Evolutionary conservation across 139 green algal species (phyloP).

Genomic region (Deuterostichococcus epilithicus): DNA sequence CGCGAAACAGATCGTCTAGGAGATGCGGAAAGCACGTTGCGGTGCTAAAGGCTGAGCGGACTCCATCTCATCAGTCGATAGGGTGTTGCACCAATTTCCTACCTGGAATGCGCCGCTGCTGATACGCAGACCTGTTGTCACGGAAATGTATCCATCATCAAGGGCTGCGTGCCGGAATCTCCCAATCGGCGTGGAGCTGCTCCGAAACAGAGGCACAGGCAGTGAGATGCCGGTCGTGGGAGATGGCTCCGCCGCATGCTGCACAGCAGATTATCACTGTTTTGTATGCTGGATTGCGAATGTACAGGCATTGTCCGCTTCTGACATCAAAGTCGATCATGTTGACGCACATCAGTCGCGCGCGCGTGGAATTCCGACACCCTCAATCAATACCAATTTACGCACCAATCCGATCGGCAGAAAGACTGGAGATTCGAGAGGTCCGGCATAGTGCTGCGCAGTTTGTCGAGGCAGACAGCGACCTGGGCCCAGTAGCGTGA

Average conservation of each 20-base stretch:
- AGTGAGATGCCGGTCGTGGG: conserved; percentile 48
- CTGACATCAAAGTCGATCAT: too few species aligned
- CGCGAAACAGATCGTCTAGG: too few species aligned
- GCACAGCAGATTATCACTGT: too few species aligned
- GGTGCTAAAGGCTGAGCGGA: too few species aligned
- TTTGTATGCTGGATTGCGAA: too few species aligned
- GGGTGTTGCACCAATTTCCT: too few species aligned
- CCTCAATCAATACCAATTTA: neutral
- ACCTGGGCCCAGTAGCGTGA: neutral
- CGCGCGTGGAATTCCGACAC: neutral
- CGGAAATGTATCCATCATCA: neutral
- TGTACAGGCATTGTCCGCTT: too few species aligned
- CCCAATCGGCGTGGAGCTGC: neutral
- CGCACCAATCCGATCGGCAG: conserved; percentile 4
- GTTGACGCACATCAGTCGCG: too few species aligned
- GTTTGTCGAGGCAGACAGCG: neutral
- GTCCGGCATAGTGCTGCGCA: neutral
- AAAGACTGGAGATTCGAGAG: conserved; percentile 7
- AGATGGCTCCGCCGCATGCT: conserved; percentile 31
- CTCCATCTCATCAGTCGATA: too few species aligned
- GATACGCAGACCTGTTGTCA: neutral
- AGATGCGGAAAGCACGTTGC: too few species aligned
- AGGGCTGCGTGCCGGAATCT: neutral
- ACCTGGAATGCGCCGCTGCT: conserved; percentile 1
- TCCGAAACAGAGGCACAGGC: conserved; percentile 43